A percentile compares a stretch with the other conserved stretches of the same genome.
These are phyloP conservation scores for Jatropha podagrica DNA, from an alignment of 441 rosid genomes.

Conservation along the genomic window DNA sequence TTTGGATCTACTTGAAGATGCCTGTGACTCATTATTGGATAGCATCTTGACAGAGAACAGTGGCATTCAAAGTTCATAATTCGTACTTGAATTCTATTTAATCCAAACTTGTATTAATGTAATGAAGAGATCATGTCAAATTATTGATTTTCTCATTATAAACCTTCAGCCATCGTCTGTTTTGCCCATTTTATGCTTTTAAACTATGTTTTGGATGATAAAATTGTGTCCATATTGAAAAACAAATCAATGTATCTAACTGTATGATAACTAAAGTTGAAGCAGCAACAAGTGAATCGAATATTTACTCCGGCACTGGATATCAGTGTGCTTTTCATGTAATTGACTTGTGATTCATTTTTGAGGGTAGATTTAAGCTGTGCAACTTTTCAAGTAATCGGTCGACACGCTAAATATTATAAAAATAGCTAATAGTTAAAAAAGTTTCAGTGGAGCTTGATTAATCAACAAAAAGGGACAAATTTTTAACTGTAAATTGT, in stretches of 20 bases:
- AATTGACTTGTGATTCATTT: no score
- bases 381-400: no score
- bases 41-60: constrained; percentile 48
- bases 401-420: no score
- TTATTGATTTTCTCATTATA: not conserved
- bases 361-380: no score
- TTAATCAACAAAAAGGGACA: no score
- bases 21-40: constrained; percentile 85
- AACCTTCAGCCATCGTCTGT: not conserved
- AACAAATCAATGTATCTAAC: not conserved
- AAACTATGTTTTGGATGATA: constrained; percentile 1
- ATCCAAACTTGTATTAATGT: not conserved
- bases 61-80: constrained; percentile 19
- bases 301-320: no score
- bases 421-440: no score
- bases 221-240: not conserved
- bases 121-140: not conserved
- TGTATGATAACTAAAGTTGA: not conserved
- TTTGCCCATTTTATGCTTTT: not conserved
- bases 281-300: not conserved
- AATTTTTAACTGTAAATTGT: no score
- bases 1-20: constrained; percentile 86
- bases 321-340: no score
- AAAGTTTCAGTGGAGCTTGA: no score
- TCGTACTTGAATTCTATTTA: constrained; percentile 11